Conservation (phyloP, 2,329 filamentous ascomycete genomes). For the Phyllosticta citriasiana region DNA sequence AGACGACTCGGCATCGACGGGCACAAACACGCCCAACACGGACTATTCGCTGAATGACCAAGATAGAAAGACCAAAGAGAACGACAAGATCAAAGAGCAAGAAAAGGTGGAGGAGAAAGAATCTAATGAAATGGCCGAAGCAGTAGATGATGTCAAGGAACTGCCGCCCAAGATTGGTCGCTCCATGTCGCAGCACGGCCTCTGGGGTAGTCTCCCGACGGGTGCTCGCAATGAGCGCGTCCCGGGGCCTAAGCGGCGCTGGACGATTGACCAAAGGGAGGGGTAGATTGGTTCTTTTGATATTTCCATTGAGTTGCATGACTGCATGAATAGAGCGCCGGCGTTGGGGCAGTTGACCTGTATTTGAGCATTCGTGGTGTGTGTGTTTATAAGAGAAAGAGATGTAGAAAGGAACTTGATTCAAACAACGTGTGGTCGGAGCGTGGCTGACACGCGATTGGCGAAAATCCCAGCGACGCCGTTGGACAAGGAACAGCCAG, state of each 20-base stretch:
- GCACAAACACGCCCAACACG: constrained; percentile 17
- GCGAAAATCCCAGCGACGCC: neutral
- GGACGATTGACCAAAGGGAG: constrained; percentile 25
- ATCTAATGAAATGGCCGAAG: constrained; percentile 20
- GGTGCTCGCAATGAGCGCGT: constrained; percentile 24
- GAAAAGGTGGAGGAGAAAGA: constrained; percentile 9
- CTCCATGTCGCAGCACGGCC: constrained; percentile 23
- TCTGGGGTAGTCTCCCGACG: constrained; percentile 34
- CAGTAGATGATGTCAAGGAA: constrained; percentile 22
- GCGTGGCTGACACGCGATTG: neutral
- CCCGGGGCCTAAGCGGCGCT: constrained; percentile 32
- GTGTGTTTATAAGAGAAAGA: neutral
- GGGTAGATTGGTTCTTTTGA: neutral
- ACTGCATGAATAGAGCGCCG: constrained; percentile 6
- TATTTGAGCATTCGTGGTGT: neutral
- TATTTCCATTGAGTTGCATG: neutral
- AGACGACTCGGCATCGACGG: constrained; percentile 14
- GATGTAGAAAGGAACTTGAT: neutral
- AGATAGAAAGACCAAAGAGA: constrained; percentile 13
- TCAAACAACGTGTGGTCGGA: neutral
- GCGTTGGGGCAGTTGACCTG: neutral
- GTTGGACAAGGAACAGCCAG: neutral
- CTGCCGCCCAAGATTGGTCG: constrained; percentile 16
- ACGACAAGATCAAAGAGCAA: constrained; percentile 18
- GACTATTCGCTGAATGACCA: constrained; percentile 25